phyloP scores from a whole-genome alignment of 2,329 filamentous ascomycete species.

The Arachnomyces sp. region DNA sequence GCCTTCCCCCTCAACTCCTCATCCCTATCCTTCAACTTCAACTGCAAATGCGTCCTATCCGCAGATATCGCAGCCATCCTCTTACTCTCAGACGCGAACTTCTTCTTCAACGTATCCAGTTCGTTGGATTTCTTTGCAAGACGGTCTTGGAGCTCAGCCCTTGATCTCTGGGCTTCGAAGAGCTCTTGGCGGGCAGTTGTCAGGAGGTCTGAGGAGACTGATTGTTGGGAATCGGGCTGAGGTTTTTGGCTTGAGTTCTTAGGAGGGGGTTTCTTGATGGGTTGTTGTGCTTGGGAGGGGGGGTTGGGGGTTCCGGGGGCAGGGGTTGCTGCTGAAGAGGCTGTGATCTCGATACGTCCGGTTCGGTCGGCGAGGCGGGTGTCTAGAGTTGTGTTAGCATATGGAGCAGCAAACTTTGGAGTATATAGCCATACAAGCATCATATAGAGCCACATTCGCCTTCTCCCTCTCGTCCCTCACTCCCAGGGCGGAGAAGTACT shows the following conservation, averaged over 20 bases:
- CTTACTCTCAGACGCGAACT: slow-evolving; percentile 51
- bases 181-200: slow-evolving; percentile 54
- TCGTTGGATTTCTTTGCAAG: slow-evolving; percentile 57
- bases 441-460: slow-evolving; percentile 58
- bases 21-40: slow-evolving; percentile 68
- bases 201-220: slow-evolving; percentile 27
- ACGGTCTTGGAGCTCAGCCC: slow-evolving; percentile 57
- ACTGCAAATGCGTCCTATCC: slow-evolving; percentile 54
- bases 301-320: slow-evolving; percentile 17
- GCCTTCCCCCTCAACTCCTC: slow-evolving; percentile 79
- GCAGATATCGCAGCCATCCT: slow-evolving; percentile 54
- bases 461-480: slow-evolving; percentile 63
- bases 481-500: slow-evolving; percentile 68
- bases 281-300: slow-evolving; percentile 17
- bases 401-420: neutral
- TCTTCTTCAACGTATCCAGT: slow-evolving; percentile 53
- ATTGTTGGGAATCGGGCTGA: slow-evolving; percentile 17
- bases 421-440: slow-evolving; percentile 55
- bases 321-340: slow-evolving; percentile 31
- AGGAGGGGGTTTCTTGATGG: slow-evolving; percentile 20
- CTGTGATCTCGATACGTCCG: slow-evolving; percentile 52
- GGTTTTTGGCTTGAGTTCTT: slow-evolving; percentile 20
- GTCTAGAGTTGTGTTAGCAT: slow-evolving; percentile 36
- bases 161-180: slow-evolving; percentile 66
- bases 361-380: slow-evolving; percentile 60